Conservation (phyloP, 73 alveolate species). For the Paramecium sexaurelia region DNA sequence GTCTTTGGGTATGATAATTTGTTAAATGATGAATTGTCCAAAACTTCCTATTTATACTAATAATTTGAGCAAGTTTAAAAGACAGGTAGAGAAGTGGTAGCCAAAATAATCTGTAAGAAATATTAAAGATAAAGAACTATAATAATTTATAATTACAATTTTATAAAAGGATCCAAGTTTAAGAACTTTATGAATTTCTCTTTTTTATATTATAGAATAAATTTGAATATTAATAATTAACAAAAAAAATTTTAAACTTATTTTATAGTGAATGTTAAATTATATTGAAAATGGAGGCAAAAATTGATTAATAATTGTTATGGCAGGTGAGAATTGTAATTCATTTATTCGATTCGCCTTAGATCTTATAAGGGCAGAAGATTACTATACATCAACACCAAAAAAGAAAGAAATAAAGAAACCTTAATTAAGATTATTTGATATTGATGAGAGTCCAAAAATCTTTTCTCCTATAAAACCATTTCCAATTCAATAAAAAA, state of each 20-base stretch:
- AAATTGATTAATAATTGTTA: neutral
- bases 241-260: neutral
- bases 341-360: neutral
- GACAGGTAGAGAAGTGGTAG: neutral
- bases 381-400: neutral
- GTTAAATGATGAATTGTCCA: neutral
- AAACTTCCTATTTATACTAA: neutral
- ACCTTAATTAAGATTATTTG: neutral
- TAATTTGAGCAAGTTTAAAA: neutral
- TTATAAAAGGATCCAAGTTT: neutral
- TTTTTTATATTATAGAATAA: neutral
- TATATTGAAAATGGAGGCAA: neutral
- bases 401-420: neutral
- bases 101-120: neutral
- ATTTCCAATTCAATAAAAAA: neutral
- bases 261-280: neutral
- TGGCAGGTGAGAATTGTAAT: neutral
- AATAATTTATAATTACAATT: neutral
- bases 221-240: too few relatives aligned
- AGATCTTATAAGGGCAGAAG: neutral
- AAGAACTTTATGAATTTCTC: neutral
- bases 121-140: neutral
- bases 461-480: neutral
- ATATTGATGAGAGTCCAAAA: neutral
- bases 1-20: neutral